These are phyloP conservation scores for Saccharomycopsis crataegensis DNA, from an alignment of 1,139 yeast species.

Conservation along the genomic window DNA sequence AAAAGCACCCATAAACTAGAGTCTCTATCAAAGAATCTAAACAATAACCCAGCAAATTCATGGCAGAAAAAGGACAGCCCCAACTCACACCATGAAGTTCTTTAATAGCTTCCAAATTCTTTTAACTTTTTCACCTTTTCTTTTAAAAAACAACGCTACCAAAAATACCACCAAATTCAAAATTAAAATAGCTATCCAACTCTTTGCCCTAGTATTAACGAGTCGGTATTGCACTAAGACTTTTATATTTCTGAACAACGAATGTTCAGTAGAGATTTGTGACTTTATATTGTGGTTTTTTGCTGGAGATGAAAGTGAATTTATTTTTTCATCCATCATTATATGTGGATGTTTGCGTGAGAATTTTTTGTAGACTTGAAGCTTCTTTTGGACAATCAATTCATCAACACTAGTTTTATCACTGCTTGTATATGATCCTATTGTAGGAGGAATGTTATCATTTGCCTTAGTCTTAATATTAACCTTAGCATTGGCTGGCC, in stretches of 20 bases:
- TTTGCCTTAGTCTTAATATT: neutral
- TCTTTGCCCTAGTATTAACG: neutral
- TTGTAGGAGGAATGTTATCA: neutral
- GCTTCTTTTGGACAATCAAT: slow-evolving; percentile 7
- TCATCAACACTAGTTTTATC: neutral
- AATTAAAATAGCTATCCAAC: neutral
- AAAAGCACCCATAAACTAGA: too few relatives aligned
- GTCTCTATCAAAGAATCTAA: too few relatives aligned
- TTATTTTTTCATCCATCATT: slow-evolving; percentile 3
- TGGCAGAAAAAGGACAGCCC: too few relatives aligned
- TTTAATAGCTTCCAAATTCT: neutral
- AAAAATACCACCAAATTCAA: neutral
- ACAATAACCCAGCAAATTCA: too few relatives aligned
- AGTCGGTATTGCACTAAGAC: slow-evolving; percentile 1
- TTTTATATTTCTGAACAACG: slow-evolving; percentile 1
- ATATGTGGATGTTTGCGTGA: slow-evolving; percentile 17
- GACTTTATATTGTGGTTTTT: neutral
- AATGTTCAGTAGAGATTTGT: slow-evolving; percentile 1
- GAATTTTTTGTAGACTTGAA: slow-evolving; percentile 12
- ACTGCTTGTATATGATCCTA: neutral
- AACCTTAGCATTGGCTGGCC: too few relatives aligned
- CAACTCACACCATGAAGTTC: neutral
- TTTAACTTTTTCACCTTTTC: neutral
- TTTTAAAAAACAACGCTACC: neutral
- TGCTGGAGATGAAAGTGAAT: neutral